phyloP scores from a whole-genome alignment of 2,329 filamentous ascomycete species.

The Diaporthe capsici region DNA sequence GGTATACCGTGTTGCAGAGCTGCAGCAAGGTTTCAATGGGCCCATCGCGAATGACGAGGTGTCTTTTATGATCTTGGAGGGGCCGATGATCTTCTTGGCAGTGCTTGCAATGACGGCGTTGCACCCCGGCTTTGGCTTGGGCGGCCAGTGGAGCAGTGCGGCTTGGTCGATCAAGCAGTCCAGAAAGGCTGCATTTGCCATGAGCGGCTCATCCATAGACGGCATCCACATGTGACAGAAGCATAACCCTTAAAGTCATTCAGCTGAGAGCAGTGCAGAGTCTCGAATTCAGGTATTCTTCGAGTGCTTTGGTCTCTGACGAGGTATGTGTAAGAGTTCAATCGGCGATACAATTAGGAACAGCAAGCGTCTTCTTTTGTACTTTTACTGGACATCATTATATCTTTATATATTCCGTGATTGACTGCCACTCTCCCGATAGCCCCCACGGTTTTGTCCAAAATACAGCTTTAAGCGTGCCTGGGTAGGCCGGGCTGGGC shows the following conservation, averaged over 20 bases:
- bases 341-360: not conserved
- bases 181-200: not conserved
- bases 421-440: not conserved
- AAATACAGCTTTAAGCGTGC: not conserved
- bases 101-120: slow-evolving; percentile 5
- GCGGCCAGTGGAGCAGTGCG: not conserved
- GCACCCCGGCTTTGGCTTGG: not conserved
- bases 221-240: not conserved
- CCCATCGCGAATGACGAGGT: slow-evolving; percentile 26
- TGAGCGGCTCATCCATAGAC: not conserved
- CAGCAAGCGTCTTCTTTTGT: not conserved
- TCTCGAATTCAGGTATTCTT: not conserved
- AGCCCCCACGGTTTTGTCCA: not conserved
- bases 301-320: not conserved
- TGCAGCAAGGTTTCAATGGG: slow-evolving; percentile 12
- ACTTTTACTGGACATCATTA: not conserved
- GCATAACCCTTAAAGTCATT: not conserved
- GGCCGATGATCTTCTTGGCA: slow-evolving; percentile 18
- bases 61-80: slow-evolving; percentile 29
- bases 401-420: not conserved
- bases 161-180: not conserved
- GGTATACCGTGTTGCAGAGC: slow-evolving; percentile 15
- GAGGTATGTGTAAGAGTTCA: not conserved
- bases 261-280: not conserved
- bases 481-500: slow-evolving; percentile 11